Conservation (phyloP, 2,329 filamentous ascomycete species). For the Saccharata proteae region DNA sequence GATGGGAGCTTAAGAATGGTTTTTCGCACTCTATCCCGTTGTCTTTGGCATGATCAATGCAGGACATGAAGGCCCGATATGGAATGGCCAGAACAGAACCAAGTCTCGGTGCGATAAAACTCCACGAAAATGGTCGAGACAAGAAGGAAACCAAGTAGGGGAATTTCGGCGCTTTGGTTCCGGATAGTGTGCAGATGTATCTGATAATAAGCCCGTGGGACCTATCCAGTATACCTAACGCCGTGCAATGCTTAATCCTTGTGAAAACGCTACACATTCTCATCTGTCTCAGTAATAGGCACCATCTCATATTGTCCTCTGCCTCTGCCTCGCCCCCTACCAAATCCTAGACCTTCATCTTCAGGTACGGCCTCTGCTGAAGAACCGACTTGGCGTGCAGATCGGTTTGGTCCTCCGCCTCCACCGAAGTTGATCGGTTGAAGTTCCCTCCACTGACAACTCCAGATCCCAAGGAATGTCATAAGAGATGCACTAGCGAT, state of each 20-base stretch:
- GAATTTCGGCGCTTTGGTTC: too few species aligned
- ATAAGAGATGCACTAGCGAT: constrained; percentile 48
- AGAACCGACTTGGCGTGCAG: constrained; percentile 12
- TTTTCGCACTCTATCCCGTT: too few species aligned
- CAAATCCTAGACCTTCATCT: constrained; percentile 27
- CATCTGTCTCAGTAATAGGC: constrained; percentile 26
- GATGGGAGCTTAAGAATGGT: too few species aligned
- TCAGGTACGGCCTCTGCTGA: constrained; percentile 11
- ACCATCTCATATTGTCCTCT: constrained; percentile 38
- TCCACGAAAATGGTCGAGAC: too few species aligned
- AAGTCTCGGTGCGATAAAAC: neutral
- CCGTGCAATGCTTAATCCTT: constrained; percentile 19
- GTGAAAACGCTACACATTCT: constrained; percentile 18
- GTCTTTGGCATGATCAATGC: too few species aligned
- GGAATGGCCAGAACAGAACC: neutral
- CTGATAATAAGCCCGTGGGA: constrained; percentile 1
- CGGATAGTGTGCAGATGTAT: too few species aligned
- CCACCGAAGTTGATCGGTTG: constrained; percentile 79
- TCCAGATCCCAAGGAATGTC: constrained; percentile 71
- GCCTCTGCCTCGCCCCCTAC: constrained; percentile 28
- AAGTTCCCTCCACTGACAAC: constrained; percentile 80
- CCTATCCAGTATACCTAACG: constrained; percentile 14
- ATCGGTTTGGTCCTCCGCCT: constrained; percentile 18
- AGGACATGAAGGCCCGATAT: too few species aligned
- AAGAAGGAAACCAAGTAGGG: too few species aligned